Conservation (phyloP, 2,329 filamentous ascomycete species). For the Scopulariopsis brevicaulis region DNA sequence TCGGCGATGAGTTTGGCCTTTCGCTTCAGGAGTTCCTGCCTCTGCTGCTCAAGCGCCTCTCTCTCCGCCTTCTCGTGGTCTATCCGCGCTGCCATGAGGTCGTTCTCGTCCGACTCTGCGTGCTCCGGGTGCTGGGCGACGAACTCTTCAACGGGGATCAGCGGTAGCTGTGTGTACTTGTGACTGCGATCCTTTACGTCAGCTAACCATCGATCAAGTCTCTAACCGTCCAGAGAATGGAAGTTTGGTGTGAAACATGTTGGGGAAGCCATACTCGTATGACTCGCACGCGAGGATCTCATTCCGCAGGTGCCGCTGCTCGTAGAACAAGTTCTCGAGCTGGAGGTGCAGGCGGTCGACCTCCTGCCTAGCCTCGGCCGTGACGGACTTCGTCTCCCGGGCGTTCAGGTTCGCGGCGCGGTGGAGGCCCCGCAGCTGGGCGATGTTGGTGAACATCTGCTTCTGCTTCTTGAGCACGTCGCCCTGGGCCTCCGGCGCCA, state of each 20-base stretch:
- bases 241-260: no score
- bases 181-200: slow-evolving; percentile 44
- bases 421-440: slow-evolving; percentile 72
- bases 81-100: slow-evolving; percentile 81
- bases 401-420: slow-evolving; percentile 70
- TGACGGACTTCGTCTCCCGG: slow-evolving; percentile 75
- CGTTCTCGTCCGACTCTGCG: slow-evolving; percentile 59
- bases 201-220: not conserved
- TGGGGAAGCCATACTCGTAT: slow-evolving; percentile 59
- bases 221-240: not conserved
- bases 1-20: slow-evolving; percentile 52
- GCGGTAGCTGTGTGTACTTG: slow-evolving; percentile 74
- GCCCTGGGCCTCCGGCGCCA: slow-evolving; percentile 36
- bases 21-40: slow-evolving; percentile 61
- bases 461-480: slow-evolving; percentile 69
- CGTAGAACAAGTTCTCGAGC: slow-evolving; percentile 92
- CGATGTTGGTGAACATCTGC: slow-evolving; percentile 64
- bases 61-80: slow-evolving; percentile 81
- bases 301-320: slow-evolving; percentile 79
- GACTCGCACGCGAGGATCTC: slow-evolving; percentile 87
- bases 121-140: slow-evolving; percentile 66
- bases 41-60: slow-evolving; percentile 72
- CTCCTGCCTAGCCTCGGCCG: slow-evolving; percentile 78
- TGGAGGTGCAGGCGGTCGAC: slow-evolving; percentile 87
- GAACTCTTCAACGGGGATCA: slow-evolving; percentile 78